Evolutionary conservation across 2,329 filamentous ascomycete species (phyloP), one percentile per base, ranked within the genome.

Genomic region (Phialophora chinensis): DNA sequence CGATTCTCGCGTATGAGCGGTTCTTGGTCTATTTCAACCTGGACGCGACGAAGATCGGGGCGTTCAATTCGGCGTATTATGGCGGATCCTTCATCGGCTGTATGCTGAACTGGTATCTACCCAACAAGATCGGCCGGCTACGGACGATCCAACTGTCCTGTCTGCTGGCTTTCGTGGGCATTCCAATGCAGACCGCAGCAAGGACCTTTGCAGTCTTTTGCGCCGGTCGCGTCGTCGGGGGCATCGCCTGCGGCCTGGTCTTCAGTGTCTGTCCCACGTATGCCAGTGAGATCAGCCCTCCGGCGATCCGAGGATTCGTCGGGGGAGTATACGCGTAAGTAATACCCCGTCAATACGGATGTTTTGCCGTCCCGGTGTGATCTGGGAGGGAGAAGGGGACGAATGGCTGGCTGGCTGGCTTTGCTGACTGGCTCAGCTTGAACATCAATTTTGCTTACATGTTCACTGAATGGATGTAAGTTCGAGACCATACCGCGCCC

Each of bases 391-490:
- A 5, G 27, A 27, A 5, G 27, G 27, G 27, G 27, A 27, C 4
- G 27, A 27, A 33, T 35, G 10, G 33, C 33, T 33, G 10, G 3
- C 31, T 33, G 31, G 10, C 31, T 33, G 31, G 23, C 23, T 25
- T 27, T 27, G 10, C 12, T 55, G 52, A 53, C 17, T 53, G 31
- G 8, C 29, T 5, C 58, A 60, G 58, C 23, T 31, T 62, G 49
- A 55, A 55, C 4, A 38, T 62, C 17, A 62, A 62, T 38, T 55
- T 55, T n/a, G 50, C 60, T 12, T 62, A 62, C 31, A 44, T 42
- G 31, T 42, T 63, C 20, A 63, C 61, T 2, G 61, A 63, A 49
- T 63, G 61, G 61, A 38, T 63, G 61, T 60, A 60, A 60, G 58
- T 53, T 42, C 20, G 25, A 10, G 12, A 20, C 44, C 44, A 20